A percentile compares a stretch with the other conserved stretches of the same genome.
Conservation (phyloP, 441 rosid genomes). For the Sinapis alba region DNA sequence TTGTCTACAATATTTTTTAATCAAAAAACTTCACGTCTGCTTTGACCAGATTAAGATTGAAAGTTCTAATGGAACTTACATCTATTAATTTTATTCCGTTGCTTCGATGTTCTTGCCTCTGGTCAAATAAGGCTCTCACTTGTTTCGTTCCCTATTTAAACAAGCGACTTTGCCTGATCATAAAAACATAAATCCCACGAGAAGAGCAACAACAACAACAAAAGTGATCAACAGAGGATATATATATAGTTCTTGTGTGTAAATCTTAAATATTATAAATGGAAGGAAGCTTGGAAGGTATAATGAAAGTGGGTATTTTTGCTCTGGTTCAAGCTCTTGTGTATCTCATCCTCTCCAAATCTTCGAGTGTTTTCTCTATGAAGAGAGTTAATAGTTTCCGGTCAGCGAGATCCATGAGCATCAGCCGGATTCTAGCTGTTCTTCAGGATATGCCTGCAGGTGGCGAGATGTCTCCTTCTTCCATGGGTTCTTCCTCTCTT, state of each 20-base stretch:
- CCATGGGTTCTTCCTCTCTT: conserved; percentile 11
- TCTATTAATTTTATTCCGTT: background rate
- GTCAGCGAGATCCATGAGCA: conserved; percentile 33
- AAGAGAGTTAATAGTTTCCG: conserved; percentile 28
- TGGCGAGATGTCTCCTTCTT: conserved; percentile 34
- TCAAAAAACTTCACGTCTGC: background rate
- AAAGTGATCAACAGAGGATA: conserved; percentile 1
- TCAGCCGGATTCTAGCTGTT: conserved; percentile 15
- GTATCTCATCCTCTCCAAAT: conserved; percentile 35
- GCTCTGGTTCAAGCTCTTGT: conserved; percentile 37
- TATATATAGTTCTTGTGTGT: background rate
- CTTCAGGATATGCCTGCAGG: conserved; percentile 36
- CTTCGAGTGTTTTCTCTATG: conserved; percentile 36
- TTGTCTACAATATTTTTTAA: background rate
- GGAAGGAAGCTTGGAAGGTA: conserved; percentile 32
- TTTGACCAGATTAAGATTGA: conserved; percentile 32
- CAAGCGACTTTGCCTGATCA: background rate
- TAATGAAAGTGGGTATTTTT: conserved; percentile 29
- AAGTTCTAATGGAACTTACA: background rate
- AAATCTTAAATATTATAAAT: conserved; percentile 4
- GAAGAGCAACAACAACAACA: background rate
- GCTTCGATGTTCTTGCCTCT: conserved; percentile 16
- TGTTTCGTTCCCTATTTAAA: conserved; percentile 22
- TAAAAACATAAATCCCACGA: conserved; percentile 5
- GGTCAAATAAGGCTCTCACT: conserved; percentile 36